Evolutionary conservation across 805 yeast genomes (phyloP).

Genomic region (Hanseniaspora nectarophila): DNA sequence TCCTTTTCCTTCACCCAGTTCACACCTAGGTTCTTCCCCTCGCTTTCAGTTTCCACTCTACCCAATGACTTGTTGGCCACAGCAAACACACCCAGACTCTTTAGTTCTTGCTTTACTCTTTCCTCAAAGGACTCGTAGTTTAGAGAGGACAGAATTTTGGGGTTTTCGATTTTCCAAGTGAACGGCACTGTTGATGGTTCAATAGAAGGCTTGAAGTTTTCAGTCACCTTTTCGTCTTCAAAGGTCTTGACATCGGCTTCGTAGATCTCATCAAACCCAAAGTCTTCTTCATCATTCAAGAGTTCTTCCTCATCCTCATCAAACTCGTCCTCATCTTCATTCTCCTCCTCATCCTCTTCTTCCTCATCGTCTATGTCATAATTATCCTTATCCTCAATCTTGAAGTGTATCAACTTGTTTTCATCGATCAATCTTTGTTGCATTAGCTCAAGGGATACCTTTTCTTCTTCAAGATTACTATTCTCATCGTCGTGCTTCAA

Average conservation of each 20-base stretch:
- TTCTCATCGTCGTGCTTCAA: not conserved
- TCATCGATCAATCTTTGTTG: slow-evolving; percentile 8
- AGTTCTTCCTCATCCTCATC: slow-evolving; percentile 22
- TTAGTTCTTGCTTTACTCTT: slow-evolving; percentile 71
- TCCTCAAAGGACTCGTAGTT: slow-evolving; percentile 81
- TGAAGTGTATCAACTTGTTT: not conserved
- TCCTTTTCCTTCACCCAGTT: slow-evolving; percentile 69
- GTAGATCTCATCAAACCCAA: slow-evolving; percentile 6
- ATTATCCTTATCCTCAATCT: slow-evolving; percentile 3
- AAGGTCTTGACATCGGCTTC: slow-evolving; percentile 19
- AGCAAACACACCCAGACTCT: slow-evolving; percentile 81
- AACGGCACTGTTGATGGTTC: slow-evolving; percentile 14
- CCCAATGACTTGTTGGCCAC: slow-evolving; percentile 25
- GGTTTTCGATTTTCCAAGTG: slow-evolving; percentile 14
- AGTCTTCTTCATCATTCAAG: slow-evolving; percentile 14
- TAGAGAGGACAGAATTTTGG: slow-evolving; percentile 28
- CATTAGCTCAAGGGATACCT: not conserved
- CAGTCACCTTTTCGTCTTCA: slow-evolving; percentile 31
- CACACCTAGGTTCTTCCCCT: slow-evolving; percentile 26
- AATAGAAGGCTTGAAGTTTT: not conserved
- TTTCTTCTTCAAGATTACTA: not conserved
- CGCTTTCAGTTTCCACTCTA: slow-evolving; percentile 17
- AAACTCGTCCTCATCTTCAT: slow-evolving; percentile 19
- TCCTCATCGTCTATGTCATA: slow-evolving; percentile 15
- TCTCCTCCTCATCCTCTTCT: slow-evolving; percentile 9